Evolutionary conservation across 2,329 filamentous ascomycete genomes (phyloP), one percentile per base, ranked within the genome.

Genomic region (Tolypocladium inflatum): DNA sequence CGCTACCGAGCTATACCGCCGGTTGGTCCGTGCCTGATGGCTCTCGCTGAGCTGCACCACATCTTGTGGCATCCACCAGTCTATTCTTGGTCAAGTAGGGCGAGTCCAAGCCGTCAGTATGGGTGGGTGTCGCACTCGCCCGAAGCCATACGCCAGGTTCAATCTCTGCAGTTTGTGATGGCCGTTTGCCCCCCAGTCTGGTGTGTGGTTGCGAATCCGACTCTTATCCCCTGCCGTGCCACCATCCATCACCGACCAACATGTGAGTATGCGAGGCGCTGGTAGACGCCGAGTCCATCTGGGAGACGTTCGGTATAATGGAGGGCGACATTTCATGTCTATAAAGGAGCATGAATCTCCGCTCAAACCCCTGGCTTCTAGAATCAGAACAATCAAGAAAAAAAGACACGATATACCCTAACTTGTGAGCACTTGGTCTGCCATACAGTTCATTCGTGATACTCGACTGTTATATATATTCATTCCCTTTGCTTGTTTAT

Each of bases 161-260:
- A 41, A 39, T 42, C 26, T 38, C 26, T 56, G 45, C 45, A 33
- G 57, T 41, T 15, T 48, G 21, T 56, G 54, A 55, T 10, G 48
- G 51, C 39, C 23, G 15, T 38, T 26, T 37, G 33, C 35, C 17
- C 17, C 21, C 33, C 51, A n/a, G 54, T 21, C 19, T 33, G 38
- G 57, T 39, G 57, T 58, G 57, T 55, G 57, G 57, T 54, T 54
- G 55, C 54, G 57, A 42, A 50, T 42, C 54, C 54, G 41, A 54
- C 57, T 38, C 39, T 59, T 38, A 10, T 55, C 23, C 43, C 39
- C 54, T 48, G 50, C 55, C 17, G 55, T 59, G 57, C 41, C 52
- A 59, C 57, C 57, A 52, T 42, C 57, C 55, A 43, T 42, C 37
- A 35, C 17, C 19, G 45, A 42, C 53, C 38, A 19, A 51, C 38